Evolutionary conservation across 768 basidiomycete species (phyloP), one percentile per base, ranked within the genome.

Genomic region (Candolleomyces aberdarensis): DNA sequence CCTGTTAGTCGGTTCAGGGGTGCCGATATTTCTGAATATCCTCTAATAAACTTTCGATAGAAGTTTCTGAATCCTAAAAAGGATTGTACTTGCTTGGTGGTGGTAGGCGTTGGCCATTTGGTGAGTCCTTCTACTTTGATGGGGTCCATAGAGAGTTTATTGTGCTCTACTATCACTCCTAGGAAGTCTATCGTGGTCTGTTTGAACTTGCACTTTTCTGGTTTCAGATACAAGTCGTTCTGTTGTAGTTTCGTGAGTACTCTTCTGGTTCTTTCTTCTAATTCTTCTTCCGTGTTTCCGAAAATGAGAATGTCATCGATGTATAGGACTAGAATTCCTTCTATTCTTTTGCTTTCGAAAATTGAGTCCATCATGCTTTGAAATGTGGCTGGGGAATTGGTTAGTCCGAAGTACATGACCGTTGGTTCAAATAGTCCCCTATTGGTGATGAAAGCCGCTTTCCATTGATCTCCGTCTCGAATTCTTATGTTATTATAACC

Each of bases 41-140:
- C 36, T 5, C 65, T 4, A 17, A 81, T 77, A 67, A 82, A 81
- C 0, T 72, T 57, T 2, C 73, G 60, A 56, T 82, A 83, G 62
- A 80, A 83, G 65, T 81, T 81, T 3, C 69, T 64, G 59, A 83
- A 80, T 3, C 78, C 78, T 1, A 82, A 59, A 67, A 82, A 83
- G 5, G 66, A 67, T 66, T 76, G 75, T 2, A 80, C 53, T 22
- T 80, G 67, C 36, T 69, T 70, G 14, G 72, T 59, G 9, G 58
- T 72, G 17, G 40, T 62, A 0, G 78, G 79, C 2, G 31, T 56
- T 0, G 75, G 79, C 80, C 81, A 81, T 1, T 72, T 62, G 1
- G 44, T 19, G 36, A 81, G 64, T 1, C 66, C 67, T 6, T 72
- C 49, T 26, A 84, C 62, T 66, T 84, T 85, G 13, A 61, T 64